Base-by-base conservation (phyloP, 805 yeast species). In the Kluyveromyces dobzhanskii region DNA sequence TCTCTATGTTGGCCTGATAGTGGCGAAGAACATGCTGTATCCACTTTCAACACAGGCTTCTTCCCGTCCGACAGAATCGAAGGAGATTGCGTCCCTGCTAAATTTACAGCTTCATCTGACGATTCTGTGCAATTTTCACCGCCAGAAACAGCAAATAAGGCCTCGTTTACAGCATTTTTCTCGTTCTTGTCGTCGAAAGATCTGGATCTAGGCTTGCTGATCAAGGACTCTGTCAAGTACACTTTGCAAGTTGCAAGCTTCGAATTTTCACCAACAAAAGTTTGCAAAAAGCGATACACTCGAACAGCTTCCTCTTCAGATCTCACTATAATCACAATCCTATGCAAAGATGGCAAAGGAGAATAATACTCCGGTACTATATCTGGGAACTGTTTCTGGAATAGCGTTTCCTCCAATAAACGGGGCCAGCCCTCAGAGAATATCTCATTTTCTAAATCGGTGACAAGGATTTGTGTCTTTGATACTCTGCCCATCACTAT, bases 261-360 rank as follows among this genome's bases (percentile, higher is more conserved):
- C 9, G 26, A 31, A n/a, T 35, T 44, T 17, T 36, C 34, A 3
- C 21, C 23, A 27, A 56, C 42, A 3, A 34, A 21, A 1, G 32
- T 29, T 27, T 43, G 43, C 32, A 66, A 35, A 23, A 35, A 43
- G 2, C 46, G 32, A 42, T 40, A 55, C 3, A 63, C 49, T 6
- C 45, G 24, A 3, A 50, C 40, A 4, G 31, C 38, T 30, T 56
- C 61, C 28, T 53, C 48, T 28, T 50, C 51, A 9, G 37, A 18
- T 8, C 19, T 25, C n/a, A 65, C 43, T 3, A 63, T 59, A 12
- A 66, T 59, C 48, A 58, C 71, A 45, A 57, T 58, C 47, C 78
- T 71, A 52, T 61, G 66, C 41, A 56, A 59, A 51, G 50, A 75
- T 23, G 52, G 57, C 45, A 56, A 59, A 45, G 60, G 73, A 16